These are phyloP conservation scores for Cucumis cinereus DNA, from an alignment of 306 rosid species.

Conservation along the genomic window DNA sequence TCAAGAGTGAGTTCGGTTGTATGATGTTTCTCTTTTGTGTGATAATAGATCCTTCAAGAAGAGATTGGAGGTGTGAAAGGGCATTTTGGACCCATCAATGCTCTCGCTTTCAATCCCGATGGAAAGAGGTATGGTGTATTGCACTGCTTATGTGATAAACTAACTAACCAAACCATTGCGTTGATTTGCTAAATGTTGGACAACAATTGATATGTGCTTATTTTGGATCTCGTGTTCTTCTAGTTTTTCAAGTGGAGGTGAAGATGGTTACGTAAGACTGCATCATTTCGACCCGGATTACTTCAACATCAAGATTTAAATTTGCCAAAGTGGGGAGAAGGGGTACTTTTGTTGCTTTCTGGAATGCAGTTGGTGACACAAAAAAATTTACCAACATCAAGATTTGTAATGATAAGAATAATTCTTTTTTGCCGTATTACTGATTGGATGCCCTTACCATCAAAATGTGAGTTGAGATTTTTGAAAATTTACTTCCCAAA, in stretches of 20 bases:
- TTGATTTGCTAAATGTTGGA: background rate
- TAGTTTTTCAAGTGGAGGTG: slow-evolving; percentile 96
- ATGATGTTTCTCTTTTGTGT: background rate
- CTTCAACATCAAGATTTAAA: slow-evolving; percentile 71
- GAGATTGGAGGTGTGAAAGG: slow-evolving; percentile 98
- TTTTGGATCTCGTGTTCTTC: background rate
- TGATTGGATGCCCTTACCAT: background rate
- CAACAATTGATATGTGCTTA: background rate
- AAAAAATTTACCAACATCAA: too few relatives aligned
- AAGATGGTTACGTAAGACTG: slow-evolving; percentile 84
- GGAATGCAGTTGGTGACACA: background rate
- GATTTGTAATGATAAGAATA: background rate
- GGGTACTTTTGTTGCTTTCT: background rate
- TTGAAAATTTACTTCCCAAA: background rate
- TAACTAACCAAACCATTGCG: background rate
- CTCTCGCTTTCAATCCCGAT: slow-evolving; percentile 89
- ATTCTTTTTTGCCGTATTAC: background rate
- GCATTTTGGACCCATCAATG: slow-evolving; percentile 95
- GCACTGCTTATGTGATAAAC: background rate
- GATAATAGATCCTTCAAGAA: slow-evolving; percentile 84
- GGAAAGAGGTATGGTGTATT: slow-evolving; percentile 57
- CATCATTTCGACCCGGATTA: slow-evolving; percentile 90
- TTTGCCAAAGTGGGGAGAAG: background rate
- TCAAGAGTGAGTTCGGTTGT: background rate
- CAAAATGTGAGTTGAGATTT: background rate